Evolutionary conservation across 2,329 filamentous ascomycete species (phyloP), one percentile per base, ranked within the genome.

Genomic region (Alternaria longipes): DNA sequence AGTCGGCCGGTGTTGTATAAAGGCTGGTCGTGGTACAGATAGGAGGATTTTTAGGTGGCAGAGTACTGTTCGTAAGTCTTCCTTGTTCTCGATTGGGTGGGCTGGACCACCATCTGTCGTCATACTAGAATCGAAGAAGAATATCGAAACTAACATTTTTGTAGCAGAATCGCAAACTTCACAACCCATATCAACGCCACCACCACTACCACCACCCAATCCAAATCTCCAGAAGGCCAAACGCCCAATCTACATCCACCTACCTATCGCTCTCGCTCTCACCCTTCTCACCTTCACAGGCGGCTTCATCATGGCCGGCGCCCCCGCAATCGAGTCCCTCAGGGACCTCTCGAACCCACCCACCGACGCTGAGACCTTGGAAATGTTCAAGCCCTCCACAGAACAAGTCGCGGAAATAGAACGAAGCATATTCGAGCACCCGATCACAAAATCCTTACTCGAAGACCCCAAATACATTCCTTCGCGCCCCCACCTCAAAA

Each of bases 401-500:
- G 11, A 69, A 75, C 42, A 79, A 81, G 50, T 80, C 76, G 64
- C 77, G 22, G 84, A 86, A 64, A 87, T 96, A 70, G 90, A 97
- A 67, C 83, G 87, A 8, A 86, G 87, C 73, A 92, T 98, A 78
- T 86, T 89, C 73, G 86, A 84, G 46, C 93, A 95, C 81, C 90
- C 92, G 1, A 77, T 97, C n/a, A 85, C 90, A 5, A 77, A 84
- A n/a, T 83, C 86, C 42, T 83, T 98, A 51, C 90, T 94, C 47
- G 79, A 80, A 18, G 85, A 91, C 70, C 83, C 88, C 1, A 86
- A 86, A 26, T 91, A 90, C 78, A 85, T 83, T 34, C 93, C 97
- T 78, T 90, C 90, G 34, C 87, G 95, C 41, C 94, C 94, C 11
- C 93, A 97, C 76, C 83, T 97, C 76, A 95, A 94, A 80, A 91